Base-by-base conservation (phyloP, 768 basidiomycete genomes). In the Ramaria rubella region DNA sequence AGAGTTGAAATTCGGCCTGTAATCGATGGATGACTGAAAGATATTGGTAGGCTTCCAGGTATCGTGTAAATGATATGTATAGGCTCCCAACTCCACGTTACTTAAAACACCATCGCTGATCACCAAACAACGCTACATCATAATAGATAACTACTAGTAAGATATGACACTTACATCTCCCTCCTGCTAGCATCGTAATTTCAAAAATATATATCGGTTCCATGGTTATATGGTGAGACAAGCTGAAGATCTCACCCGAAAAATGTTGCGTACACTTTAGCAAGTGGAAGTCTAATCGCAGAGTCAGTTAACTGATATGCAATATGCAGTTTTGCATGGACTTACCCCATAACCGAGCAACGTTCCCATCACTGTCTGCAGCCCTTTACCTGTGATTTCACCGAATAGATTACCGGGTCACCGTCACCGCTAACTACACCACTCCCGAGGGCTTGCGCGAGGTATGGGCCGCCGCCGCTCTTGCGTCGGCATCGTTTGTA, bases 231-330 rank as follows among this genome's bases (percentile, higher is more conserved):
- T 45, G 94, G 67, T 1, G 87, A 85, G 58, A 88, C 80, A 42
- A 95, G 72, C 61, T 93, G 87, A 24, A 94, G 75, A 4, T 85
- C 85, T 17, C 91, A 93, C 9, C 91, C 90, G 63, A 94, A 94
- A 67, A 94, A 94, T 61, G 82, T 85, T 53, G 57, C 59, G 17
- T 63, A 59, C 30, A 61, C 52, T 12, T 62, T 58, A 12, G 63
- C 63, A 14, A 64, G 58, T 31, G 68, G 54, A 6, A 63, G 59
- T 5, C 64, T 62, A n/a, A 61, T 49, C n/a, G 33, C 14, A 38
- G 2, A 51, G 40, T n/a, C n/a, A n/a, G n/a, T 21, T 31, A 8
- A 48, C 30, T 57, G 14, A n/a, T 43, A n/a, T 21, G 15, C 40
- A n/a, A 24, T 34, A 29, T 5, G 30, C 44, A 56, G n/a, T 33